phyloP scores from a whole-genome alignment of 345 rosid genomes.

The Eucalyptus viminalis region DNA sequence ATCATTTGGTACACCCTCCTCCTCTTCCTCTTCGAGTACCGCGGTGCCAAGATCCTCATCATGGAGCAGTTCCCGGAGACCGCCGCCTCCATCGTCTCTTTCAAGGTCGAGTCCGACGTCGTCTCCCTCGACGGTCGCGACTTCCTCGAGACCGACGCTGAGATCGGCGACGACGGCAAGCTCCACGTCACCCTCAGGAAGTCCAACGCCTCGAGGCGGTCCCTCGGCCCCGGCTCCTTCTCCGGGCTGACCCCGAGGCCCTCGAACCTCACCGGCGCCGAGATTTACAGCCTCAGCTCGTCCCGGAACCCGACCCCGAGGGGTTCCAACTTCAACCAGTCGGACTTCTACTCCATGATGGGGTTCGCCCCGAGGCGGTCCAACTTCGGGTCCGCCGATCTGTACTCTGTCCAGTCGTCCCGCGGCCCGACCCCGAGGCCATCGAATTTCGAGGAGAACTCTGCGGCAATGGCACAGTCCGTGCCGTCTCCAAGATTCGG shows the following conservation, averaged over 20 bases:
- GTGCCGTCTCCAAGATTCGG: slow-evolving; percentile 70
- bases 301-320: slow-evolving; percentile 80
- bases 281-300: slow-evolving; percentile 82
- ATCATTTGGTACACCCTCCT: slow-evolving; percentile 95
- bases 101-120: slow-evolving; percentile 87
- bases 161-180: slow-evolving; percentile 80
- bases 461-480: not conserved
- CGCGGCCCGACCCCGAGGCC: slow-evolving; percentile 80
- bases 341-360: slow-evolving; percentile 86
- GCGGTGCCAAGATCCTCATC: slow-evolving; percentile 78
- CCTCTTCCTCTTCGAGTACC: slow-evolving; percentile 79
- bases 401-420: slow-evolving; percentile 82
- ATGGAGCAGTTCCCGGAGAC: slow-evolving; percentile 97
- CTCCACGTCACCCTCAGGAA: slow-evolving; percentile 81
- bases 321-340: slow-evolving; percentile 83
- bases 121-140: slow-evolving; percentile 82
- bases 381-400: slow-evolving; percentile 70
- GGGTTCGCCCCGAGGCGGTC: slow-evolving; percentile 27
- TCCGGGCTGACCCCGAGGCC: slow-evolving; percentile 76
- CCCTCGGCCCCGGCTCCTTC: slow-evolving; percentile 36
- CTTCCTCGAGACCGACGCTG: slow-evolving; percentile 79
- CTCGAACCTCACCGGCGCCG: slow-evolving; percentile 87
- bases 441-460: slow-evolving; percentile 78
- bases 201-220: slow-evolving; percentile 75
- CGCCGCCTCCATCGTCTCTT: slow-evolving; percentile 83